phyloP scores from a whole-genome alignment of 257 asterid species.

The Plantago ovata region DNA sequence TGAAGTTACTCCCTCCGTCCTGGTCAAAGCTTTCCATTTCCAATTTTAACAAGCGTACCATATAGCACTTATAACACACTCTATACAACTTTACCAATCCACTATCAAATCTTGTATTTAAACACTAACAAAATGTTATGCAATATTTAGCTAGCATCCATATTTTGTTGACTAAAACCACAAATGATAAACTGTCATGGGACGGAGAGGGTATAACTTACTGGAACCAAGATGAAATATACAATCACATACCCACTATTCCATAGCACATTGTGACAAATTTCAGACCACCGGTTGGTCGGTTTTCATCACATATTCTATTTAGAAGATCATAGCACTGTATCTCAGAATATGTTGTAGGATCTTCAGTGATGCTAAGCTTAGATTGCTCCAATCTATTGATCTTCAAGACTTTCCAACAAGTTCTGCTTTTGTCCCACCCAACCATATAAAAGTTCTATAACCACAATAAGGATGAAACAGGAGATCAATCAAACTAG shows the following conservation, averaged over 20 bases:
- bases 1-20: no score
- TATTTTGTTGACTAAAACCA: no score
- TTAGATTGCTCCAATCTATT: slow-evolving; percentile 67
- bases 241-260: slow-evolving; percentile 63
- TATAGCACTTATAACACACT: no score
- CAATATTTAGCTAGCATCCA: no score
- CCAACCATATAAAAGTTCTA: slow-evolving; percentile 91
- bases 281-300: slow-evolving; percentile 77
- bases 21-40: no score
- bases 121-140: no score
- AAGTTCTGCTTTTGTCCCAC: slow-evolving; percentile 61
- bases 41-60: no score
- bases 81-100: no score
- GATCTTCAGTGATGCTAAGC: slow-evolving; percentile 65
- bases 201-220: no score
- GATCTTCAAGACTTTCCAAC: slow-evolving; percentile 83
- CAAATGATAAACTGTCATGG: no score
- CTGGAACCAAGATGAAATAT: neutral
- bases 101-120: no score
- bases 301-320: slow-evolving; percentile 81
- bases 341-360: slow-evolving; percentile 53
- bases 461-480: slow-evolving; percentile 19
- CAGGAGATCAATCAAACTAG: no score
- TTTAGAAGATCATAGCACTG: slow-evolving; percentile 70
- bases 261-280: slow-evolving; percentile 83